Evolutionary conservation across 192 early-diverging fungal species (phyloP), one percentile per base, ranked within the genome.

Genomic region (Entomortierella parvispora): DNA sequence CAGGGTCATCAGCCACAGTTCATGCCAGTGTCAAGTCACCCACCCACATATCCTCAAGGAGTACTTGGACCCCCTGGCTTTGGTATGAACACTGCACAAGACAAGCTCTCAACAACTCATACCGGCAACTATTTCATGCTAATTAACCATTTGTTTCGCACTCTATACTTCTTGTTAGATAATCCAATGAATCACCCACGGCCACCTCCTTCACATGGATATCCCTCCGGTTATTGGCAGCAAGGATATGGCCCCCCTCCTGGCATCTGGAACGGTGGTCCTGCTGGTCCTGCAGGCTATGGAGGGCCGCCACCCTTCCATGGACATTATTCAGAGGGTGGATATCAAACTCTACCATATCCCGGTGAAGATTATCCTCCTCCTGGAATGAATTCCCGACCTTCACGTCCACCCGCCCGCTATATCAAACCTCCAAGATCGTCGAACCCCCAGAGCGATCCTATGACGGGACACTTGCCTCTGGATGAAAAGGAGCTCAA

Each of bases 391-490:
- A 57, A 48, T 48, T 51, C 58, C 49, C 58, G 62, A 40, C 65
- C 60, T 33, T 48, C 63, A 42, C 58, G 51, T 8, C 58, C 64
- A 46, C 65, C 61, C 37, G n/a, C 69, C 67, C 54, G 60, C 22
- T 77, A 68, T 46, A 48, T 68, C 11, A 77, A 64, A 37, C 65
- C 74, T 2, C 47, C 61, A n/a, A 43, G 74, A 11, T 68, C 66
- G 25, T 46, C 66, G 22, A 59, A 77, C 10, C 65, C 74, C 25
- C 74, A 77, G 32, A 77, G 66, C n/a, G 74, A 77, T 46, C 74
- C 74, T 23, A 77, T 77, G 74, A 77, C 74, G 12, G 74, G 74
- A 11, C 74, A 77, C 51, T 46, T 77, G 14, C 74, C 74, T 7
- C 58, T 48, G 12, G 74, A 77, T 32, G 65, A 77, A 22, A 77